Evolutionary conservation across 352 stramenopile genomes (phyloP).

Genomic region (Aphanomyces stellatus): DNA sequence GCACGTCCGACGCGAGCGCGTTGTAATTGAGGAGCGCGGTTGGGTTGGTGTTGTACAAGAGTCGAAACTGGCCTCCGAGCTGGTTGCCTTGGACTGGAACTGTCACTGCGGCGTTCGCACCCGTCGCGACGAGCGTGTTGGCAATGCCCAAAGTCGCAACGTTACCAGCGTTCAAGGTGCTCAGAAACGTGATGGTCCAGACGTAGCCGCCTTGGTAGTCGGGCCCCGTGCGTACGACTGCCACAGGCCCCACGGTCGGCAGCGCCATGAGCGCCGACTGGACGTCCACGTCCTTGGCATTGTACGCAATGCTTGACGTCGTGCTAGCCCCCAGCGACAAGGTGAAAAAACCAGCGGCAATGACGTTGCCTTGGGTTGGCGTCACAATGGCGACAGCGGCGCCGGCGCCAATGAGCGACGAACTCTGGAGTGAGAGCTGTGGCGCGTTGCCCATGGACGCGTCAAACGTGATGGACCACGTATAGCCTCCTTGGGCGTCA

Average conservation of each 20-base stretch:
- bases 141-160: conserved; percentile 47
- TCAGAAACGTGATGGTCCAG: conserved; percentile 77
- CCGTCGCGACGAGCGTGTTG: conserved; percentile 27
- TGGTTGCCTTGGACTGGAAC: conserved; percentile 48
- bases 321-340: conserved; percentile 84
- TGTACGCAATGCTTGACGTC: conserved; percentile 74
- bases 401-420: conserved; percentile 56
- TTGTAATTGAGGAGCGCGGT: conserved; percentile 75
- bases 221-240: conserved; percentile 41
- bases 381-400: conserved; percentile 65
- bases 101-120: conserved; percentile 30
- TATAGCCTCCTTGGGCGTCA: conserved; percentile 83
- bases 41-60: conserved; percentile 33
- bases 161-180: conserved; percentile 48
- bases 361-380: conserved; percentile 47
- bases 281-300: conserved; percentile 64
- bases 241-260: conserved; percentile 47
- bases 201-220: conserved; percentile 53
- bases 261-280: conserved; percentile 52
- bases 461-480: conserved; percentile 87
- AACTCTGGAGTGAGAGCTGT: conserved; percentile 48
- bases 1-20: conserved; percentile 62
- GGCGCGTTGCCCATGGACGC: conserved; percentile 53
- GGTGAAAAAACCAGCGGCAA: conserved; percentile 84
- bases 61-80: conserved; percentile 52